Evolutionary conservation across 2,329 filamentous ascomycete species (phyloP).

Genomic region (Stagonosporopsis rhizophila): DNA sequence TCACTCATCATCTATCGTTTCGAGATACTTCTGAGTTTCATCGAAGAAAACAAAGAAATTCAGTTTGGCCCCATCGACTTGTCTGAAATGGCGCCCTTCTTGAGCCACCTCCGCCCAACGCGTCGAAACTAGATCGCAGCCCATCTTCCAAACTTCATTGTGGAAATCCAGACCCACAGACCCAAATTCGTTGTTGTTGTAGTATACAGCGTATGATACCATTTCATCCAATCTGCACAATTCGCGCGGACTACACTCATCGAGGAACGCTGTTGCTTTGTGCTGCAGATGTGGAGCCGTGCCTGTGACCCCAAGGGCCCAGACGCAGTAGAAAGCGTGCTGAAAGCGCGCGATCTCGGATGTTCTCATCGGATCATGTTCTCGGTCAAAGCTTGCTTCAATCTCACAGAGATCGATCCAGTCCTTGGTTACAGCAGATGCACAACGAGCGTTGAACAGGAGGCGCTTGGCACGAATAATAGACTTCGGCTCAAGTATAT

Average conservation of each 20-base stretch:
- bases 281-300: constrained; percentile 6
- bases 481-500: background rate
- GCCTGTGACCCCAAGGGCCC: constrained; percentile 12
- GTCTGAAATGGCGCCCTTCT: background rate
- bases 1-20: background rate
- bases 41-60: constrained; percentile 1
- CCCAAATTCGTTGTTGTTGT: constrained; percentile 4
- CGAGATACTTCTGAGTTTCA: constrained; percentile 1
- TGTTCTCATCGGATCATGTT: constrained; percentile 12
- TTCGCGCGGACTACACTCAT: constrained; percentile 15
- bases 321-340: constrained; percentile 20
- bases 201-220: background rate
- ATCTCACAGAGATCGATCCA: constrained; percentile 14
- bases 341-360: constrained; percentile 21
- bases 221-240: constrained; percentile 8
- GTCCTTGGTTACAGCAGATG: constrained; percentile 15
- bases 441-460: constrained; percentile 20
- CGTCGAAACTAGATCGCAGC: constrained; percentile 12
- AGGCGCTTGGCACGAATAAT: constrained; percentile 18
- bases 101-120: constrained; percentile 4
- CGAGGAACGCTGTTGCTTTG: constrained; percentile 12
- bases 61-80: background rate
- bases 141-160: constrained; percentile 14
- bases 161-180: constrained; percentile 11
- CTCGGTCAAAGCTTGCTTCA: constrained; percentile 16